Percentiles rank a stretch among this genome's conserved stretches.
Conservation (phyloP, 176 grass and related monocot species). For the Oryza punctata region DNA sequence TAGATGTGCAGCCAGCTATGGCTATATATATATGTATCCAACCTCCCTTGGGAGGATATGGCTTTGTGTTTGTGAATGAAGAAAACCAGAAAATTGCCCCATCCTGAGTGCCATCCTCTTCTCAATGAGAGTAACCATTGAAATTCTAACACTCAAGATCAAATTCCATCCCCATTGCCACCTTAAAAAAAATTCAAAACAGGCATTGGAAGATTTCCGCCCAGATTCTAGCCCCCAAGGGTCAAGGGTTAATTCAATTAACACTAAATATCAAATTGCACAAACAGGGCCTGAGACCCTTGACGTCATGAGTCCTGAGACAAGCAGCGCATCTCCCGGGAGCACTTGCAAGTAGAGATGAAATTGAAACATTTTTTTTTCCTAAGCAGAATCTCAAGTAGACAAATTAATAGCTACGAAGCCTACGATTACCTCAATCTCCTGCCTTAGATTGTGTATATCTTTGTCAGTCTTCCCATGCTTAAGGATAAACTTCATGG, state of each 20-base stretch:
- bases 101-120: too few relatives aligned
- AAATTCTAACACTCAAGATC: too few relatives aligned
- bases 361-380: neutral
- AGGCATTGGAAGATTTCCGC: neutral
- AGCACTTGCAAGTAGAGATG: neutral
- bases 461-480: constrained; percentile 94
- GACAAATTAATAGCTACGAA: neutral
- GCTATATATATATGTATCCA: too few relatives aligned
- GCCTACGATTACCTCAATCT: constrained; percentile 79
- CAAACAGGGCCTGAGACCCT: neutral
- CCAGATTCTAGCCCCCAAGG: too few relatives aligned
- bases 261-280: too few relatives aligned
- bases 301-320: neutral
- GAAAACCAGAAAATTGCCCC: too few relatives aligned
- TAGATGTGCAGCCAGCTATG: too few relatives aligned
- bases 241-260: too few relatives aligned
- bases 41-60: too few relatives aligned
- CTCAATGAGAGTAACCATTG: too few relatives aligned
- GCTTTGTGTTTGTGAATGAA: too few relatives aligned
- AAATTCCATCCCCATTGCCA: neutral
- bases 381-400: neutral
- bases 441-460: constrained; percentile 90
- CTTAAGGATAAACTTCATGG: constrained; percentile 97
- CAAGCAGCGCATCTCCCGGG: neutral
- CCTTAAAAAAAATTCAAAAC: neutral